Conservation (phyloP, 2,329 filamentous ascomycete genomes). For the Colletotrichum destructivum region DNA sequence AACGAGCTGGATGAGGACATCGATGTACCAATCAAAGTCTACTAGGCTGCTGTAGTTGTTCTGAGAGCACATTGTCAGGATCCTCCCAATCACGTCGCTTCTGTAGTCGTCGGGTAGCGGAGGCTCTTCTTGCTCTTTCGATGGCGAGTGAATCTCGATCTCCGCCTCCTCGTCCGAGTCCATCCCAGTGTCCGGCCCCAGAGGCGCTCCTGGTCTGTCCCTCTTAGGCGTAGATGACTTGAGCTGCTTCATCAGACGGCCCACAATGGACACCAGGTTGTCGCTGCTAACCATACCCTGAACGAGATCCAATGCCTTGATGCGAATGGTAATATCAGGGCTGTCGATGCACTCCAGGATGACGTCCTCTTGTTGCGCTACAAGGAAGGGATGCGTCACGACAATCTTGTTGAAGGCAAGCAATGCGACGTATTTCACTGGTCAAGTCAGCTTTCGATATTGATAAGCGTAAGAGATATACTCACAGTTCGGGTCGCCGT, state of each 20-base stretch:
- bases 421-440: conserved; percentile 95
- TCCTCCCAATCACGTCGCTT: conserved; percentile 83
- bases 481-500: conserved; percentile 93
- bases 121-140: conserved; percentile 60
- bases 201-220: conserved; percentile 63
- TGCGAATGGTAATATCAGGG: conserved; percentile 93
- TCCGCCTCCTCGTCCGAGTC: conserved; percentile 69
- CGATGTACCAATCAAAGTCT: conserved; percentile 99
- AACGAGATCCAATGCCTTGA: conserved; percentile 91
- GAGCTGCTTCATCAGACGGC: conserved; percentile 89
- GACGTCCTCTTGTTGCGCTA: conserved; percentile 94
- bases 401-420: conserved; percentile 97
- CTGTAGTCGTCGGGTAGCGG: conserved; percentile 90
- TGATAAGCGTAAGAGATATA: conserved; percentile 41
- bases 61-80: conserved; percentile 90
- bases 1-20: conserved; percentile 88
- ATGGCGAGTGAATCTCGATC: conserved; percentile 55
- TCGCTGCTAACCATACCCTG: conserved; percentile 94
- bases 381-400: conserved; percentile 86
- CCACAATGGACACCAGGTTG: conserved; percentile 86
- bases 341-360: conserved; percentile 98
- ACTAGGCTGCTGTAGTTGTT: conserved; percentile 88
- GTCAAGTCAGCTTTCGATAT: conserved; percentile 20
- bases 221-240: conserved; percentile 72
- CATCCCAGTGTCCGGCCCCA: conserved; percentile 56